These are phyloP conservation scores for Sporothrix variecibatus DNA, from an alignment of 2,329 filamentous ascomycete genomes.

Conservation along the genomic window DNA sequence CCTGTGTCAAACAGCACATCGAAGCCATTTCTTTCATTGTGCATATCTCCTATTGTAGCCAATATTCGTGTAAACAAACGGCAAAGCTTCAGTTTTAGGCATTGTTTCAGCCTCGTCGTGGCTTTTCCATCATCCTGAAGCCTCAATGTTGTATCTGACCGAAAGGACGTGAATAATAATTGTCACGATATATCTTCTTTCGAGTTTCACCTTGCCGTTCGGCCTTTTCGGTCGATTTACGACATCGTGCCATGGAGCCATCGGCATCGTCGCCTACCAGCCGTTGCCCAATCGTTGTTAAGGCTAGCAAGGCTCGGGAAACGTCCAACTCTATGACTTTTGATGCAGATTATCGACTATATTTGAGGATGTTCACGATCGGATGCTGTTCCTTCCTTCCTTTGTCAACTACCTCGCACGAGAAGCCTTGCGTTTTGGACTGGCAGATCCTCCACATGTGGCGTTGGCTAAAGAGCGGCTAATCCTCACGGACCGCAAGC, in stretches of 20 bases:
- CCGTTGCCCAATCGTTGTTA: background rate
- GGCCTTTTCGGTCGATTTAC: background rate
- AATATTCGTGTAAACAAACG: background rate
- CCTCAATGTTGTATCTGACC: background rate
- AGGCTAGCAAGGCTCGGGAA: background rate
- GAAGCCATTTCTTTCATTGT: background rate
- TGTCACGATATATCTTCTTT: background rate
- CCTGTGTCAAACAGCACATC: background rate
- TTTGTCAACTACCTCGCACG: background rate
- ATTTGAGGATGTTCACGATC: background rate
- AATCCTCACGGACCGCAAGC: background rate
- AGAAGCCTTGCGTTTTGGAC: slow-evolving; percentile 11
- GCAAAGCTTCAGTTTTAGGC: background rate
- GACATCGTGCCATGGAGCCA: background rate
- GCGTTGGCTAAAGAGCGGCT: slow-evolving; percentile 19
- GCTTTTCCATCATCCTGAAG: background rate
- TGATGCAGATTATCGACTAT: background rate
- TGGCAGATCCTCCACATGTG: slow-evolving; percentile 12
- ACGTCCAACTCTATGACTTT: background rate
- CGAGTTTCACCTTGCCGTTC: background rate
- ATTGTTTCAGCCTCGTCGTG: background rate
- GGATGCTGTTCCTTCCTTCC: background rate
- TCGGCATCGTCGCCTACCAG: background rate
- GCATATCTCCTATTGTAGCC: background rate
- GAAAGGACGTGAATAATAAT: too few species aligned